Conservation (phyloP, 176 grass and related monocot species). For the Paspalum notatum region DNA sequence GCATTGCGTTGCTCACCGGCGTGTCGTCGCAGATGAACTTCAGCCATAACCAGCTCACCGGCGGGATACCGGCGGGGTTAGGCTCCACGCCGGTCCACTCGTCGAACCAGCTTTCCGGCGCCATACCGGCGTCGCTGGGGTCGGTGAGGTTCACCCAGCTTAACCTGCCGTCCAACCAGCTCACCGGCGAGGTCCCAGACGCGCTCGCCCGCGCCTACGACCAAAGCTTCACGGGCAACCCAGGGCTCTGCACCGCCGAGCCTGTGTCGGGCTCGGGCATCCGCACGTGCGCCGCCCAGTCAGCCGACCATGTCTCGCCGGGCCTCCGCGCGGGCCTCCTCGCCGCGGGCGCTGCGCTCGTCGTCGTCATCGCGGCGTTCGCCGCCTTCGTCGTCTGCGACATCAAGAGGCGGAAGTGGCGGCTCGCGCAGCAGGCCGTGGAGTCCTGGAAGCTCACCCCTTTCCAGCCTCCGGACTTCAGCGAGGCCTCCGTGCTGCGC, state of each 20-base stretch:
- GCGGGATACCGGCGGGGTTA: conserved; percentile 59
- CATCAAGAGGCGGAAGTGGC: conserved; percentile 43
- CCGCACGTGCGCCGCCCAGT: conserved; percentile 30
- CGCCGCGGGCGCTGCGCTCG: conserved; percentile 46
- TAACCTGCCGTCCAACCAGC: conserved; percentile 70
- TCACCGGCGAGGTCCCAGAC: conserved; percentile 64
- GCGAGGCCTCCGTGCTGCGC: conserved; percentile 50
- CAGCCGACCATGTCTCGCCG: conserved; percentile 37
- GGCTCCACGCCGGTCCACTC: conserved; percentile 66
- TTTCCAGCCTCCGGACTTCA: conserved; percentile 70
- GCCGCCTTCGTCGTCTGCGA: conserved; percentile 46
- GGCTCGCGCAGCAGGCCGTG: conserved; percentile 27
- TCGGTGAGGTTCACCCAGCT: conserved; percentile 54
- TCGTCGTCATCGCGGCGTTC: conserved; percentile 42
- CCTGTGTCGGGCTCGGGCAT: conserved; percentile 15
- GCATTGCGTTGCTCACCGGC: conserved; percentile 33
- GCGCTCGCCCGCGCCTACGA: conserved; percentile 50
- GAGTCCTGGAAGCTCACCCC: conserved; percentile 75
- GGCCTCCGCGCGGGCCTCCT: conserved; percentile 50
- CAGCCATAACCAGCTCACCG: conserved; percentile 61
- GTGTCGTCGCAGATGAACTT: conserved; percentile 60
- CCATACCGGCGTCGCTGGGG: conserved; percentile 52
- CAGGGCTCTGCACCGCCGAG: conserved; percentile 49
- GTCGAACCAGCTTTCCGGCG: conserved; percentile 68
- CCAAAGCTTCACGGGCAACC: conserved; percentile 66